phyloP scores from a whole-genome alignment of 345 rosid genomes.

The Anastatica hierochuntica region DNA sequence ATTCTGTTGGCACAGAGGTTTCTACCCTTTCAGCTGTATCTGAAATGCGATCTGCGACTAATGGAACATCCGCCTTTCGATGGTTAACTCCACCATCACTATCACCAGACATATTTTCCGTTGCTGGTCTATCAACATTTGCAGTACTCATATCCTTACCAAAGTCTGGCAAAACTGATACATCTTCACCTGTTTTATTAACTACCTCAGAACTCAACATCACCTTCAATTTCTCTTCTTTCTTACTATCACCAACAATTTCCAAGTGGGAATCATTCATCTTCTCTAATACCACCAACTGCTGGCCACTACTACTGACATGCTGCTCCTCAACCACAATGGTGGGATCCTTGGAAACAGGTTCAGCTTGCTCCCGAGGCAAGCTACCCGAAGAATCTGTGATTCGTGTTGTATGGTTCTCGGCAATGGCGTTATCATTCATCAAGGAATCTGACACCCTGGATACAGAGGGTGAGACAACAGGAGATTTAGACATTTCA shows the following conservation, averaged over 20 bases:
- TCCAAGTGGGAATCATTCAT: slow-evolving; percentile 17
- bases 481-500: slow-evolving; percentile 62
- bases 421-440: slow-evolving; percentile 27
- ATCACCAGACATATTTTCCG: slow-evolving; percentile 21
- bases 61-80: too few species aligned
- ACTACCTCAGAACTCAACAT: slow-evolving; percentile 14
- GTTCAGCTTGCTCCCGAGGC: slow-evolving; percentile 23
- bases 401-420: slow-evolving; percentile 26
- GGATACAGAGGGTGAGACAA: slow-evolving; percentile 44
- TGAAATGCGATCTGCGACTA: neutral
- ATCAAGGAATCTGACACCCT: slow-evolving; percentile 30
- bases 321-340: slow-evolving; percentile 26
- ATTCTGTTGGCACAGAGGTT: slow-evolving; percentile 23
- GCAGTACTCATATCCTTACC: neutral
- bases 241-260: slow-evolving; percentile 21
- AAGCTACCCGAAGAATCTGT: slow-evolving; percentile 23
- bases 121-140: neutral
- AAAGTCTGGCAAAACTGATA: slow-evolving; percentile 3
- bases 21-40: slow-evolving; percentile 12
- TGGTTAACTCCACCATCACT: neutral
- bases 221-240: slow-evolving; percentile 23
- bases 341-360: slow-evolving; percentile 22
- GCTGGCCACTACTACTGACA: slow-evolving; percentile 11
- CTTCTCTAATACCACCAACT: slow-evolving; percentile 22
- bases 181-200: slow-evolving; percentile 21